Evolutionary conservation across 768 basidiomycete genomes (phyloP).

Genomic region (Mycena rosella): DNA sequence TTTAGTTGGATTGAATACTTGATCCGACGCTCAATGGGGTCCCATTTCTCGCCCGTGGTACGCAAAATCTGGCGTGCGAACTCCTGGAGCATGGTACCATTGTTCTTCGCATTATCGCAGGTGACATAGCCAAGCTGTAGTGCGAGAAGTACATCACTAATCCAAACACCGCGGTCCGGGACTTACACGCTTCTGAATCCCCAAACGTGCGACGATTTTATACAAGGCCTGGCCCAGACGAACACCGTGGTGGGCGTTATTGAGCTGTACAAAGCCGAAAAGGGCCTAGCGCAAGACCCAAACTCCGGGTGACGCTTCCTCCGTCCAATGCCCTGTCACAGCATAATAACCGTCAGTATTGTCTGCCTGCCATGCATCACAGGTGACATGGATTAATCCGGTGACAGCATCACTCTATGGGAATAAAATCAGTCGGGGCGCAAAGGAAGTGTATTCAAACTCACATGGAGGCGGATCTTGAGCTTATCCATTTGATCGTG

Average conservation of each 20-base stretch:
- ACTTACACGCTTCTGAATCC: too few species aligned
- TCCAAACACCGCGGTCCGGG: too few species aligned
- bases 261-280: neutral
- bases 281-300: slow-evolving; percentile 44
- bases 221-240: slow-evolving; percentile 50
- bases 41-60: neutral
- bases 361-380: slow-evolving; percentile 55
- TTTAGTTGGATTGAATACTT: neutral
- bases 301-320: neutral
- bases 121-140: neutral
- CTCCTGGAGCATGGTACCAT: slow-evolving; percentile 5
- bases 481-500: too few species aligned
- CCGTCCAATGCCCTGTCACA: slow-evolving; percentile 47
- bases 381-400: slow-evolving; percentile 46
- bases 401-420: slow-evolving; percentile 32
- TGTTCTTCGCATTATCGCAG: slow-evolving; percentile 3
- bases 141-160: too few species aligned
- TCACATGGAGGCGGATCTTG: too few species aligned
- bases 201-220: slow-evolving; percentile 37
- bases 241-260: slow-evolving; percentile 41
- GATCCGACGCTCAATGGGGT: slow-evolving; percentile 4
- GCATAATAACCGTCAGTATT: slow-evolving; percentile 55
- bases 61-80: neutral
- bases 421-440: too few species aligned
- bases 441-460: too few species aligned